These are phyloP conservation scores for Chalciporus chontae DNA, from an alignment of 768 basidiomycete species.

Conservation along the genomic window DNA sequence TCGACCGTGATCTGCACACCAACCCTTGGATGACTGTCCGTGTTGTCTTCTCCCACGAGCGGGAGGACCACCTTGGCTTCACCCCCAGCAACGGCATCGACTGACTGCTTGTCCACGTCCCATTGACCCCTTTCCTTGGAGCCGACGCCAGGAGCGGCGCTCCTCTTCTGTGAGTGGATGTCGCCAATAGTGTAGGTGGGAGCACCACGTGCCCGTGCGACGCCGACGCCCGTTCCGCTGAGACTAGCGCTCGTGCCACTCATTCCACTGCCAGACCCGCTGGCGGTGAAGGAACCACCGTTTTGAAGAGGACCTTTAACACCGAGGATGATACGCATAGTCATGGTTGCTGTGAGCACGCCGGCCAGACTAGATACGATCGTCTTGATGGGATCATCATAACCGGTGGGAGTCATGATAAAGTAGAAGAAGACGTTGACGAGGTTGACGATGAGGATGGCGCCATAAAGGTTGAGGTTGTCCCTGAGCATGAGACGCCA, in stretches of 20 bases:
- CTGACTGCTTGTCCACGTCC: constrained; percentile 40
- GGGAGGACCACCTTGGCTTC: constrained; percentile 36
- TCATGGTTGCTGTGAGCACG: constrained; percentile 85
- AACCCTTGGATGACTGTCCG: constrained; percentile 19
- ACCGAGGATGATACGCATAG: constrained; percentile 79
- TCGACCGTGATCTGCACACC: constrained; percentile 63
- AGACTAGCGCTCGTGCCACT: constrained; percentile 50
- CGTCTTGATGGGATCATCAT: constrained; percentile 68
- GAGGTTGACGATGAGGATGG: constrained; percentile 78
- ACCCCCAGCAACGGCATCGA: constrained; percentile 31
- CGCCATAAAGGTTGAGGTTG: constrained; percentile 81
- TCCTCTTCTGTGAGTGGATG: constrained; percentile 51
- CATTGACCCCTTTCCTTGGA: constrained; percentile 38
- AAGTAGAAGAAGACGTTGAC: constrained; percentile 87
- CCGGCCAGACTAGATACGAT: constrained; percentile 85
- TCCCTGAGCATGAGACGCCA: constrained; percentile 93
- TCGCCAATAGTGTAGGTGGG: constrained; percentile 42
- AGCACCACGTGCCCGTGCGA: constrained; percentile 26
- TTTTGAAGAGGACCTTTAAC: constrained; percentile 71
- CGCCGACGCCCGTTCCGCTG: constrained; percentile 16
- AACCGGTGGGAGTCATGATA: constrained; percentile 63
- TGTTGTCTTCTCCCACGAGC: constrained; percentile 30
- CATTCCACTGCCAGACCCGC: constrained; percentile 37
- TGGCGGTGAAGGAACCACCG: constrained; percentile 69
- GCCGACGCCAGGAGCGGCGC: constrained; percentile 38